Evolutionary conservation across 2,329 filamentous ascomycete genomes (phyloP).

Genomic region (Exophiala oligosperma): DNA sequence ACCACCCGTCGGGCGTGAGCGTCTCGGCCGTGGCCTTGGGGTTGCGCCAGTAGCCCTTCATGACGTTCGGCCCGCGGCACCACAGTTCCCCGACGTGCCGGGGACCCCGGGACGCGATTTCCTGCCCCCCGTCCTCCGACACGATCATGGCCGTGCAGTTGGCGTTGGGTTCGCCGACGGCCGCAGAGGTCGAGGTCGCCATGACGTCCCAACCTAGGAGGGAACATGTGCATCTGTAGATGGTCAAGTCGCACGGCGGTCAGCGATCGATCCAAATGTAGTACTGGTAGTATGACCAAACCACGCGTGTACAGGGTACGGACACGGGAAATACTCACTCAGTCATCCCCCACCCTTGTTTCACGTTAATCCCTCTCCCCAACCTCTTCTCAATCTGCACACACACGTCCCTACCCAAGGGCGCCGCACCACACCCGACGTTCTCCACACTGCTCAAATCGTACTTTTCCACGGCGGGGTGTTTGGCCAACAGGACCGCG

Average conservation of each 20-base stretch:
- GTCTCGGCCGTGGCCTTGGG: conserved; percentile 55
- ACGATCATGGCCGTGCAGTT: conserved; percentile 71
- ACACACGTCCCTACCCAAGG: conserved; percentile 58
- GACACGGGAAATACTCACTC: conserved; percentile 50
- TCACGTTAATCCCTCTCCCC: conserved; percentile 52
- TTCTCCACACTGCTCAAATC: conserved; percentile 66
- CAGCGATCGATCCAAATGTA: too few relatives aligned
- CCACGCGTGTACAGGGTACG: background rate
- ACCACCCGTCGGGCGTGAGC: conserved; percentile 54
- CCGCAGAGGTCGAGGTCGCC: conserved; percentile 43
- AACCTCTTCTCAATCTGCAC: conserved; percentile 61
- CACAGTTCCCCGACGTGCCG: conserved; percentile 47
- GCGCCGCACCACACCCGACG: conserved; percentile 68
- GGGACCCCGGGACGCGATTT: conserved; percentile 20
- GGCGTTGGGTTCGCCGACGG: conserved; percentile 68
- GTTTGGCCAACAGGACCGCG: conserved; percentile 70
- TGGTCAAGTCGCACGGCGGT: too few relatives aligned
- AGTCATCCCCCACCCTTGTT: conserved; percentile 87
- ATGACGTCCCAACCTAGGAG: conserved; percentile 64
- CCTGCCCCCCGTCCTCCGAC: conserved; percentile 35
- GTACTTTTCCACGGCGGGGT: conserved; percentile 63
- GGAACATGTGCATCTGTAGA: conserved; percentile 61
- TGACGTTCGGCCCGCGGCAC: conserved; percentile 57
- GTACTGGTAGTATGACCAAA: too few relatives aligned
- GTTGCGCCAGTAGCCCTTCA: conserved; percentile 61